These are phyloP conservation scores for Sporothrix inflata DNA, from an alignment of 2,329 filamentous ascomycete species.

Conservation along the genomic window DNA sequence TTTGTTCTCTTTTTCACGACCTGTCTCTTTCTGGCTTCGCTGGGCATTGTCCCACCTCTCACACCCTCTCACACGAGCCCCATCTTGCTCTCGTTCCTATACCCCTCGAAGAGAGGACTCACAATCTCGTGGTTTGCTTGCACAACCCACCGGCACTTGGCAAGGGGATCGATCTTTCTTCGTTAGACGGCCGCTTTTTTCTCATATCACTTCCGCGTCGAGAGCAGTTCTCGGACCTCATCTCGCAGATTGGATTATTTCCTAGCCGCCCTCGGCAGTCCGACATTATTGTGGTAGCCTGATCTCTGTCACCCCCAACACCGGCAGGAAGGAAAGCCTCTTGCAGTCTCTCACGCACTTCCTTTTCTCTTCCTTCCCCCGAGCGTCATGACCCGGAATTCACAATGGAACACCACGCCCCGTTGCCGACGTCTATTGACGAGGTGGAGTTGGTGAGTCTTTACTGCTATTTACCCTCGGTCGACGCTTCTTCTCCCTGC, in stretches of 20 bases:
- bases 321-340: not conserved
- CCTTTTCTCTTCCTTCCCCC: not conserved
- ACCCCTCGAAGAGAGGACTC: not conserved
- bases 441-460: slow-evolving; percentile 43
- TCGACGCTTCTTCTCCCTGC: not conserved
- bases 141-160: slow-evolving; percentile 12
- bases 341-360: not conserved
- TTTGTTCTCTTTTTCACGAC: not conserved
- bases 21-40: not conserved
- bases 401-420: slow-evolving; percentile 33
- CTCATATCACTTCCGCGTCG: not conserved
- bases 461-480: not conserved
- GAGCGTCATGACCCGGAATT: slow-evolving; percentile 22
- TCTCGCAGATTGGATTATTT: not conserved
- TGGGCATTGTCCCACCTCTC: slow-evolving; percentile 14
- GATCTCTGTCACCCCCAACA: not conserved
- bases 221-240: not conserved
- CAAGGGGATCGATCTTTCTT: not conserved
- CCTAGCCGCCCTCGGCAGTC: not conserved
- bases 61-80: not conserved
- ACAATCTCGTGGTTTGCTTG: not conserved
- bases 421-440: slow-evolving; percentile 40
- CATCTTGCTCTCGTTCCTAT: not conserved
- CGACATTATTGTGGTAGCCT: not conserved
- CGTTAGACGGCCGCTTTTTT: not conserved